Conservation (phyloP, 495 filamentous ascomycete species). For the Cenococcum geophilum region DNA sequence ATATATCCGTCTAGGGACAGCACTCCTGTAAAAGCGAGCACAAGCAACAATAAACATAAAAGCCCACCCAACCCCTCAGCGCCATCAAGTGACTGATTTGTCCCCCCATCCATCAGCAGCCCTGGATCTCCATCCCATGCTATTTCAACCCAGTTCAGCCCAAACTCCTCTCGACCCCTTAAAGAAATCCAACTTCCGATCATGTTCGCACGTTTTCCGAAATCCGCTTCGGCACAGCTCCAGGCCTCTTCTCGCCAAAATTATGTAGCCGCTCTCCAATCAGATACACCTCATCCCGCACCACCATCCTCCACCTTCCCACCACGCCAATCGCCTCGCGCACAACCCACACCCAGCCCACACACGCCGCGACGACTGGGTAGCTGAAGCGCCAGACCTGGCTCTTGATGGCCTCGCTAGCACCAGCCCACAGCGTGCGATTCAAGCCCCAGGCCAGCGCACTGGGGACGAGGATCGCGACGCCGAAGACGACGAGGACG, state of each 20-base stretch:
- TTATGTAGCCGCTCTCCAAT: conserved; percentile 93
- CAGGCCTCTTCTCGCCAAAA: conserved; percentile 57
- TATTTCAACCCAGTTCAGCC: no score
- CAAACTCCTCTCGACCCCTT: no score
- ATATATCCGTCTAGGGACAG: neutral
- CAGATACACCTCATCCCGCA: conserved; percentile 91
- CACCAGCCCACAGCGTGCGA: conserved; percentile 11
- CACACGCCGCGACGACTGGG: conserved; percentile 25
- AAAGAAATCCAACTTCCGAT: neutral
- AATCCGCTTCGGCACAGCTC: neutral
- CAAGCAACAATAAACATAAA: no score
- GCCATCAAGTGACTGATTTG: no score
- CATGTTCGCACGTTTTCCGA: neutral
- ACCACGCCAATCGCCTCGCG: conserved; percentile 45
- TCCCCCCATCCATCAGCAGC: no score
- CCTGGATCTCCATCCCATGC: no score
- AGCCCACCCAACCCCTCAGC: no score
- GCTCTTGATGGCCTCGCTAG: conserved; percentile 12
- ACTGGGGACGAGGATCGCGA: conserved; percentile 57
- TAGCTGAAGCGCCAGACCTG: conserved; percentile 33
- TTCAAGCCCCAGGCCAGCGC: conserved; percentile 31
- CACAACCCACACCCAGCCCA: conserved; percentile 45
- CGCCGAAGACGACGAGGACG: conserved; percentile 49
- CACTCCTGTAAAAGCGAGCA: no score
- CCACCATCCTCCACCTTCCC: conserved; percentile 70